These are phyloP conservation scores for Mitragyna speciosa DNA, from an alignment of 257 asterid species.

Conservation along the genomic window DNA sequence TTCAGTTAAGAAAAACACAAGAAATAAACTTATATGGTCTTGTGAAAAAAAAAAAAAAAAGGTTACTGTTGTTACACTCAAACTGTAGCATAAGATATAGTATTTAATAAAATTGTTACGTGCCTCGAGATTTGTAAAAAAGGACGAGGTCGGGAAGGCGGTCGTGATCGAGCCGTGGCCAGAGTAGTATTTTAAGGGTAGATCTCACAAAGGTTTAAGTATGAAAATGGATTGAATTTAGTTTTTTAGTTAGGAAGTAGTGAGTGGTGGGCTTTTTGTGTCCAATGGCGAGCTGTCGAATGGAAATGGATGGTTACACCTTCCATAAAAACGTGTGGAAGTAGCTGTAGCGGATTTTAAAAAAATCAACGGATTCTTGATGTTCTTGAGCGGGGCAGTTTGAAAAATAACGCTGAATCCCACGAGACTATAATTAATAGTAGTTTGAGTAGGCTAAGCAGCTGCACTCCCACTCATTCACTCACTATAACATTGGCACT, in stretches of 20 bases:
- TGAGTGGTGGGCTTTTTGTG: not conserved
- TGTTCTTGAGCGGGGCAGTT: slow-evolving; percentile 70
- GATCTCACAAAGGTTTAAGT: not conserved
- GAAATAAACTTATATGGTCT: not conserved
- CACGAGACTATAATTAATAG: slow-evolving; percentile 64
- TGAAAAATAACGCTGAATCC: slow-evolving; percentile 87
- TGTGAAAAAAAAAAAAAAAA: too few relatives aligned
- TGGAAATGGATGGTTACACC: not conserved
- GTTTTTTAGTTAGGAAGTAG: not conserved
- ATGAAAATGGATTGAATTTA: not conserved
- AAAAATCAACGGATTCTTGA: slow-evolving; percentile 47
- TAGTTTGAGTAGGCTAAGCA: slow-evolving; percentile 37
- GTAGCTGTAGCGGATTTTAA: not conserved
- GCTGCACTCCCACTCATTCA: slow-evolving; percentile 42
- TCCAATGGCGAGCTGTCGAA: slow-evolving; percentile 17
- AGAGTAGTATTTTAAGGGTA: not conserved
- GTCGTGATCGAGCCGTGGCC: not conserved
- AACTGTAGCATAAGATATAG: not conserved
- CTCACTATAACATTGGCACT: slow-evolving; percentile 22
- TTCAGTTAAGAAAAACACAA: slow-evolving; percentile 6
- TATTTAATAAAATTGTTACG: slow-evolving; percentile 14
- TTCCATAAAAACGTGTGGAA: not conserved
- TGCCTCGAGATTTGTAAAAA: slow-evolving; percentile 71
- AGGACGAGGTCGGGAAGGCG: not conserved
- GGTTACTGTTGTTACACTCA: too few relatives aligned